A percentile compares a stretch with the other conserved stretches of the same genome.
Conservation (phyloP, 768 basidiomycete species). For the Naematelia encephala region DNA sequence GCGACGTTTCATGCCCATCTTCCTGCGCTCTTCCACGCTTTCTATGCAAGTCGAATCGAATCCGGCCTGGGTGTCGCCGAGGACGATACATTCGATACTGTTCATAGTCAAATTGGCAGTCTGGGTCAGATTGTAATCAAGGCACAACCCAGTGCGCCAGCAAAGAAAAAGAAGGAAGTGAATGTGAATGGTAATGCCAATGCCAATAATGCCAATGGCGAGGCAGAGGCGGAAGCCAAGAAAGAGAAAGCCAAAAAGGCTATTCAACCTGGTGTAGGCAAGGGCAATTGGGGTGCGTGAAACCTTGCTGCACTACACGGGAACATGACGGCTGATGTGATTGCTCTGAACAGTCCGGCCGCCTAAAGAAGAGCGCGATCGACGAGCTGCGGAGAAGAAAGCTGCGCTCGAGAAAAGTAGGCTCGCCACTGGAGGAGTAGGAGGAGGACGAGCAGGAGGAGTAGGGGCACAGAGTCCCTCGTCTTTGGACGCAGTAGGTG, state of each 20-base stretch:
- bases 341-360: constrained; percentile 34
- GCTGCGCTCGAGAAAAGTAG: not conserved
- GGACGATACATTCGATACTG: constrained; percentile 37
- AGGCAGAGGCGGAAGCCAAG: constrained; percentile 12
- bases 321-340: not conserved
- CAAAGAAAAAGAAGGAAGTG: constrained; percentile 19
- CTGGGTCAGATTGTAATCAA: constrained; percentile 43
- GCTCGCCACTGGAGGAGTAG: not conserved
- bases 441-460: not conserved
- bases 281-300: constrained; percentile 47
- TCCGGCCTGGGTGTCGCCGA: constrained; percentile 30
- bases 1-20: constrained; percentile 72
- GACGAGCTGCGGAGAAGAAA: constrained; percentile 27
- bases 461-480: not conserved
- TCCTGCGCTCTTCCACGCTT: constrained; percentile 69
- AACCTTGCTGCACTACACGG: not conserved
- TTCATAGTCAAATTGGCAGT: constrained; percentile 34
- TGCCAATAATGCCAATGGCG: constrained; percentile 1
- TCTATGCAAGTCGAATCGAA: constrained; percentile 55
- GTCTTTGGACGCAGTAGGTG: constrained; percentile 3
- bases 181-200: not conserved
- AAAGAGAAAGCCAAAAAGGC: constrained; percentile 31
- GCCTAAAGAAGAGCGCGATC: constrained; percentile 36
- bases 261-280: constrained; percentile 33
- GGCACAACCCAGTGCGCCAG: not conserved